A percentile compares a stretch with the other conserved stretches of the same genome.
Evolutionary conservation across 116 monocot genomes (phyloP).

Genomic region (Phalaenopsis hybrid): DNA sequence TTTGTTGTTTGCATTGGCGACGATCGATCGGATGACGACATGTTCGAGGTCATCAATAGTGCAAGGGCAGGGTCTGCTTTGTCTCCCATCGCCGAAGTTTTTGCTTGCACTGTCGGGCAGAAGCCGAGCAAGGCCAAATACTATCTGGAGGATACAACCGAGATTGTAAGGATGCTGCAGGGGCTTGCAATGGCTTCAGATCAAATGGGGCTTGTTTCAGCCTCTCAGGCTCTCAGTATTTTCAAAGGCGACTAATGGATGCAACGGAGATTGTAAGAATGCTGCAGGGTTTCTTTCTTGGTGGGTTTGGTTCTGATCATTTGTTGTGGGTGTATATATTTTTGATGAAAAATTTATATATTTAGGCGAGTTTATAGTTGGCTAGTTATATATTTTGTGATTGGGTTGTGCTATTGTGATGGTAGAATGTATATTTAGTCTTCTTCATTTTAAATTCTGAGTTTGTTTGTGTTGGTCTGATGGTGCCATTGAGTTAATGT

Average conservation of each 20-base stretch:
- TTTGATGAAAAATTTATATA: background rate
- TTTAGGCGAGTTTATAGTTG: background rate
- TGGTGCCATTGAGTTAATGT: background rate
- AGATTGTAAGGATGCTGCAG: constrained; percentile 37
- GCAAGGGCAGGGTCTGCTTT: constrained; percentile 14
- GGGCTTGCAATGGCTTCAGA: constrained; percentile 38
- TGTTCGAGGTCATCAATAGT: constrained; percentile 44
- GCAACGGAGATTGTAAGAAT: constrained; percentile 23
- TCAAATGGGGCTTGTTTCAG: constrained; percentile 2
- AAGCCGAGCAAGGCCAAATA: constrained; percentile 58
- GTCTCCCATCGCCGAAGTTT: constrained; percentile 32
- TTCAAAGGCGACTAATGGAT: constrained; percentile 1
- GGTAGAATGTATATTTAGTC: background rate
- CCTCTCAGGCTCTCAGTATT: background rate
- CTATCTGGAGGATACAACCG: constrained; percentile 40
- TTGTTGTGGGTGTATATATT: background rate
- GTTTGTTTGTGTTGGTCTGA: background rate
- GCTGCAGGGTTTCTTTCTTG: background rate
- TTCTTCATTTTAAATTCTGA: background rate
- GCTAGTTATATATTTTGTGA: background rate
- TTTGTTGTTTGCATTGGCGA: constrained; percentile 65
- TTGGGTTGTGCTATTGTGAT: background rate
- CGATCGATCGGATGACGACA: constrained; percentile 54
- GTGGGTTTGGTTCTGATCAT: background rate
- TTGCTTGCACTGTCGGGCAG: constrained; percentile 59